Base-by-base conservation (phyloP, 768 basidiomycete species). In the Tylopilus sp. region DNA sequence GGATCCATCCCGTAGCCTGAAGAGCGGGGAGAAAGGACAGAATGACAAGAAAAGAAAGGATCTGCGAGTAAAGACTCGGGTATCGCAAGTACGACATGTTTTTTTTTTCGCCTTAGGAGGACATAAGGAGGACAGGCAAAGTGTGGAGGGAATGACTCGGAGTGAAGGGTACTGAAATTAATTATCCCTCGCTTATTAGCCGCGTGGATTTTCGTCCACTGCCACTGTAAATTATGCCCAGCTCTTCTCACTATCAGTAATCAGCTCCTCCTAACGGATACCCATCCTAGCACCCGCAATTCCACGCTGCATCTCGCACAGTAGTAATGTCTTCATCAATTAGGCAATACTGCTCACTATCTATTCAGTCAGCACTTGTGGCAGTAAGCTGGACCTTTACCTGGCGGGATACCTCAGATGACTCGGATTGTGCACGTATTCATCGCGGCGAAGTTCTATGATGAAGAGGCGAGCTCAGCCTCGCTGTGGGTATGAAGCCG, bases 1-100 rank as follows among this genome's bases (percentile, higher is more conserved):
- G 67, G 22, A 88, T 84, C 86, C 86, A 89, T 52, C 61, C 61
- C 23, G 73, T 58, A 50, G 69, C 60, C n/a, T 51, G 57, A 30
- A 42, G 40, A 48, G 52, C 21, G 21, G 65, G 45, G 53, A 65
- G 57, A 65, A 62, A 52, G 49, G 64, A 61, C 42, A 67, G 61
- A 43, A 60, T 40, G 38, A 53, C 20, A 31, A 51, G 42, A 48
- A 63, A 54, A 22, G 62, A 69, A 55, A 59, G 67, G 10, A 58
- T 49, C 46, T 40, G 41, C 44, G 47, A 59, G 52, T 28, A 44
- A 20, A 56, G 6, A 22, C 44, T 47, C 45, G 47, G 21, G 40
- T 40, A 48, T 41, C 25, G 33, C 22, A 23, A 33, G 22, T 15
- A 48, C 38, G 39, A 35, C 66, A 68, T 28, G 28, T 31, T 67